Evolutionary conservation across 768 basidiomycete genomes (phyloP).

Genomic region (Collybia mongolica): DNA sequence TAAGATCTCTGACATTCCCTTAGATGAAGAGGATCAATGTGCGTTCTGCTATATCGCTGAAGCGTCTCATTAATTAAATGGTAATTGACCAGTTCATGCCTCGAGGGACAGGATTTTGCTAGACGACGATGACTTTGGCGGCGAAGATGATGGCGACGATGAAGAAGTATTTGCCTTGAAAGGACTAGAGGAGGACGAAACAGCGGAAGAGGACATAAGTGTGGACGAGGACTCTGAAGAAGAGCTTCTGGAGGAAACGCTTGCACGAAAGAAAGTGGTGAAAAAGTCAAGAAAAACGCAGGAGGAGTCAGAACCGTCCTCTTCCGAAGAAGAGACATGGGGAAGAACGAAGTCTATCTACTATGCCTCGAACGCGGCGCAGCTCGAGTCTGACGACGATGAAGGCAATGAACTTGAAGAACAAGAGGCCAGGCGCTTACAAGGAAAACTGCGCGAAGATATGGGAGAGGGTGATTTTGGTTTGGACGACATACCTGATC

Average conservation of each 20-base stretch:
- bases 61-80: background rate
- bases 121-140: conserved; percentile 51
- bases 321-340: conserved; percentile 71
- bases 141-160: conserved; percentile 58
- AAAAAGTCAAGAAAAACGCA: conserved; percentile 21
- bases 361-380: conserved; percentile 82
- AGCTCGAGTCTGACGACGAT: conserved; percentile 84
- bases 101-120: conserved; percentile 77
- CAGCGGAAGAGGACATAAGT: conserved; percentile 28
- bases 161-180: conserved; percentile 82
- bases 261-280: conserved; percentile 14
- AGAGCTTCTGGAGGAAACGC: conserved; percentile 18
- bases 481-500: conserved; percentile 57
- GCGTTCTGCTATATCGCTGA: conserved; percentile 22
- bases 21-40: conserved; percentile 84
- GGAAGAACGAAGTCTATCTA: conserved; percentile 78
- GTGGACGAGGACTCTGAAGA: conserved; percentile 33
- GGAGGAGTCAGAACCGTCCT: conserved; percentile 28
- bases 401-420: conserved; percentile 88
- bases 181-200: conserved; percentile 44
- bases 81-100: conserved; percentile 54
- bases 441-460: conserved; percentile 67
- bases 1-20: conserved; percentile 60
- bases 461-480: conserved; percentile 85
- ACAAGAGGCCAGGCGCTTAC: conserved; percentile 80